Conservation (phyloP, 2,329 filamentous ascomycete genomes). For the Penicillium sp. region DNA sequence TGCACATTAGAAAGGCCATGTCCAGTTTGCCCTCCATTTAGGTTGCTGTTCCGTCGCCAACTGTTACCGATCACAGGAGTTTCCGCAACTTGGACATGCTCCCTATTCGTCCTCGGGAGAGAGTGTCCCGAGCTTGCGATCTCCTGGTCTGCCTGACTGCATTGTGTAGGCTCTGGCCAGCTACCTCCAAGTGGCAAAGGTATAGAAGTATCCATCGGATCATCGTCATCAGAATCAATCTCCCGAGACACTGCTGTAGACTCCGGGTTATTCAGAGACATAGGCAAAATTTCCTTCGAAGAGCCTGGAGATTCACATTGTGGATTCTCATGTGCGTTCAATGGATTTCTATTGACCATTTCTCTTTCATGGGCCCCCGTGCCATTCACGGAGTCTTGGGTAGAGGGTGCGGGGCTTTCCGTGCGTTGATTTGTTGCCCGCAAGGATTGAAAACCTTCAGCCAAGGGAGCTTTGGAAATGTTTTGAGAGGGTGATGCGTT, state of each 20-base stretch:
- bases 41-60: constrained; percentile 4
- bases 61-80: constrained; percentile 25
- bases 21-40: background rate
- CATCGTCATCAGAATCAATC: constrained; percentile 28
- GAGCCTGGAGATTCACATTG: too few species aligned
- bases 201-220: constrained; percentile 37
- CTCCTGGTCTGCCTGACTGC: constrained; percentile 25
- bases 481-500: too few species aligned
- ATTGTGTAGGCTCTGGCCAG: constrained; percentile 22
- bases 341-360: too few species aligned
- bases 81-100: constrained; percentile 34
- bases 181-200: constrained; percentile 29
- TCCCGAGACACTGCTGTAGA: background rate
- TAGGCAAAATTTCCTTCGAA: background rate
- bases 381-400: too few species aligned
- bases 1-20: constrained; percentile 1
- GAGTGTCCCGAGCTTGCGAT: constrained; percentile 23
- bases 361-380: too few species aligned
- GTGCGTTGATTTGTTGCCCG: too few species aligned
- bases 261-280: background rate
- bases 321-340: too few species aligned
- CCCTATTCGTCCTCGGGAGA: constrained; percentile 16
- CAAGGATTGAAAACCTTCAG: too few species aligned
- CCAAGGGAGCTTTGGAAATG: too few species aligned
- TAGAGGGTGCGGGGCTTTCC: too few species aligned